Conservation (phyloP, 352 stramenopile genomes). For the Globisporangium spinosum region DNA sequence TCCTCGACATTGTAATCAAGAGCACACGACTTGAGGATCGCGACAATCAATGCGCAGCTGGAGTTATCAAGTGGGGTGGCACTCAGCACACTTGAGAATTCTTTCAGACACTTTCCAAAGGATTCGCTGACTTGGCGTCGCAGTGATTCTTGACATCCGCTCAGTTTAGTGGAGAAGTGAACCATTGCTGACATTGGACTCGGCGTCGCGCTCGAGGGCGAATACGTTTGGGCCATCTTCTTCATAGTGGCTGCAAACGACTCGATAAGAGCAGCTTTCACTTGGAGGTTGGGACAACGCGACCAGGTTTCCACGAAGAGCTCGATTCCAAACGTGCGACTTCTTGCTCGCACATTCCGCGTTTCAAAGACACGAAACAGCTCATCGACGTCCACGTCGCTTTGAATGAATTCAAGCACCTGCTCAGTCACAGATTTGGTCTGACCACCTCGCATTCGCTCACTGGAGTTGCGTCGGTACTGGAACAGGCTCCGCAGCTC, state of each 20-base stretch:
- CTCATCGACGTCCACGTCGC: constrained; percentile 62
- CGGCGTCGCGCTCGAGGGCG: constrained; percentile 12
- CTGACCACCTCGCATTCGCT: constrained; percentile 44
- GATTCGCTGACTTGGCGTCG: constrained; percentile 44
- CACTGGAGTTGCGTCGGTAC: constrained; percentile 74
- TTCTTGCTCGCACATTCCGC: constrained; percentile 45
- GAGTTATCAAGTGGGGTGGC: constrained; percentile 21
- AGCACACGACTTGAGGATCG: constrained; percentile 47
- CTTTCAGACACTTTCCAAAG: constrained; percentile 41
- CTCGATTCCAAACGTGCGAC: constrained; percentile 41
- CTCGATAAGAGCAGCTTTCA: constrained; percentile 45
- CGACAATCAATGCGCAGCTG: constrained; percentile 33
- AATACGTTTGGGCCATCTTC: constrained; percentile 31
- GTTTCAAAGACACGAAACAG: constrained; percentile 39
- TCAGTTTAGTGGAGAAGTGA: constrained; percentile 53
- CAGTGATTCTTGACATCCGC: constrained; percentile 45
- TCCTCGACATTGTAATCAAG: constrained; percentile 81
- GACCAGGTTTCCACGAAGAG: constrained; percentile 38
- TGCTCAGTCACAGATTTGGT: constrained; percentile 75
- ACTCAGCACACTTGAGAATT: constrained; percentile 31
- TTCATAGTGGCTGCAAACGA: constrained; percentile 45
- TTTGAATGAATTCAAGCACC: constrained; percentile 84
- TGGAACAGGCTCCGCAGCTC: constrained; percentile 66
- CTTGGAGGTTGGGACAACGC: constrained; percentile 21
- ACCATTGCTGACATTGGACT: constrained; percentile 28